Base-by-base conservation (phyloP, 2,329 filamentous ascomycete genomes). In the Paracamarosporium sp. region DNA sequence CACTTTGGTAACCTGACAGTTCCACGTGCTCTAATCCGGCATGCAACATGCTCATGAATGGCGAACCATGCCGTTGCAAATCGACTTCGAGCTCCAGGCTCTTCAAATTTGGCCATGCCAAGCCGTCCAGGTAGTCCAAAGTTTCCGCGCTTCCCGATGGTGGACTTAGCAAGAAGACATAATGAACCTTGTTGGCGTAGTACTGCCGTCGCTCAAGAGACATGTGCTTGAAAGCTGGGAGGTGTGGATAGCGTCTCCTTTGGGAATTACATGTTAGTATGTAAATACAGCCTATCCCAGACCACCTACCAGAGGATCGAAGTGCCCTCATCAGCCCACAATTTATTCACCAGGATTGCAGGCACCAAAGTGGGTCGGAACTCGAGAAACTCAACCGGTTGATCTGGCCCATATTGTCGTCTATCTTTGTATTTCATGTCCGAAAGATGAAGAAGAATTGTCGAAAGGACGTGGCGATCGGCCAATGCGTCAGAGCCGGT, bases 281-380 rank as follows among this genome's bases (percentile, higher is more conserved):
- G 22, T 12, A 15, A 25, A 5, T n/a, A 13, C 11, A 9, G 6
- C 1, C 24, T 2, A 24, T 8, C 9, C 17, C n/a, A 31, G 3
- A 25, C 15, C 27, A 51, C 48, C 28, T 13, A 51, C 73, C 72
- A 76, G 9, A 74, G 55, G 5, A 76, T 64, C 1, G 68, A 69
- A 8, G 67, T 71, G 20, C 68, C 72, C 53, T 67, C 66, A 17
- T 73, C 69, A n/a, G 69, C 69, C 72, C 72, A 76, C 11, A 74
- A 53, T 30, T 63, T 65, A 54, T 73, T 75, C 38, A 75, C 72
- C 4, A 71, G 60, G 28, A 73, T 68, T 12, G 64, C 63, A 3
- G 71, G 69, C 11, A 74, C 63, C 28, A 76, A 61, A 1, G 71
- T 72, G n/a, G 70, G 71, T n/a, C 69, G 67, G 53, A 69, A 70